These are phyloP conservation scores for Phaeosphaeriaceae sp. DNA, from an alignment of 2,329 filamentous ascomycete genomes.

Conservation along the genomic window DNA sequence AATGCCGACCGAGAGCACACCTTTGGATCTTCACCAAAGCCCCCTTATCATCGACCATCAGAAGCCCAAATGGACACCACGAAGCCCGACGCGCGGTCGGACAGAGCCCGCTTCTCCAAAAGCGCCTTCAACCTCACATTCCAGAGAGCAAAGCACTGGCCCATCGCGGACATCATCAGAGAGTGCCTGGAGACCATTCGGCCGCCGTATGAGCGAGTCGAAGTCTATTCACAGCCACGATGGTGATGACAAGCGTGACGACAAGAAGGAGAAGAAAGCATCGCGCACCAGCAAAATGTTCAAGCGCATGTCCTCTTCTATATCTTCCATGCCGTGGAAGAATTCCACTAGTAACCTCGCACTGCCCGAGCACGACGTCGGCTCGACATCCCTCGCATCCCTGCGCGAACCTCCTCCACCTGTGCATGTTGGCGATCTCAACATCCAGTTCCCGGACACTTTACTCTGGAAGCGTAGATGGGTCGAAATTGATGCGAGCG, in stretches of 20 bases:
- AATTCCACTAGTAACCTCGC: conserved; percentile 51
- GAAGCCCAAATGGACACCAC: conserved; percentile 30
- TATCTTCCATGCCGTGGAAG: conserved; percentile 60
- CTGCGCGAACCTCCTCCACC: conserved; percentile 59
- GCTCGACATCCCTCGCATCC: conserved; percentile 32
- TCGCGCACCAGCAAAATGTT: conserved; percentile 68
- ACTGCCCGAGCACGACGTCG: conserved; percentile 49
- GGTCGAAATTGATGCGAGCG: conserved; percentile 82
- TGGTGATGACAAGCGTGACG: conserved; percentile 49
- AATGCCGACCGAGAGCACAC: conserved; percentile 59
- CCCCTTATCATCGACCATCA: conserved; percentile 71
- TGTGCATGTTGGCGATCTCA: conserved; percentile 84
- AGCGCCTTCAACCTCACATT: conserved; percentile 39
- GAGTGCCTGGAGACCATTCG: conserved; percentile 47
- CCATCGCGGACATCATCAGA: conserved; percentile 49
- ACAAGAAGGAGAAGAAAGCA: conserved; percentile 61
- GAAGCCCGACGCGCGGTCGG: conserved; percentile 35
- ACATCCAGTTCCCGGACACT: conserved; percentile 96
- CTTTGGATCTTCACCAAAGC: conserved; percentile 61
- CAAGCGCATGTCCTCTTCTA: conserved; percentile 70
- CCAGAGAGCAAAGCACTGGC: conserved; percentile 36
- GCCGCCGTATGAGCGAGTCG: conserved; percentile 47
- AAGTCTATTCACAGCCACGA: conserved; percentile 40
- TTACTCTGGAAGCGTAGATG: conserved; percentile 94
- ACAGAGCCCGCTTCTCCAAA: conserved; percentile 41